Conservation (phyloP, 352 stramenopile species). For the Bremia lactucae region DNA sequence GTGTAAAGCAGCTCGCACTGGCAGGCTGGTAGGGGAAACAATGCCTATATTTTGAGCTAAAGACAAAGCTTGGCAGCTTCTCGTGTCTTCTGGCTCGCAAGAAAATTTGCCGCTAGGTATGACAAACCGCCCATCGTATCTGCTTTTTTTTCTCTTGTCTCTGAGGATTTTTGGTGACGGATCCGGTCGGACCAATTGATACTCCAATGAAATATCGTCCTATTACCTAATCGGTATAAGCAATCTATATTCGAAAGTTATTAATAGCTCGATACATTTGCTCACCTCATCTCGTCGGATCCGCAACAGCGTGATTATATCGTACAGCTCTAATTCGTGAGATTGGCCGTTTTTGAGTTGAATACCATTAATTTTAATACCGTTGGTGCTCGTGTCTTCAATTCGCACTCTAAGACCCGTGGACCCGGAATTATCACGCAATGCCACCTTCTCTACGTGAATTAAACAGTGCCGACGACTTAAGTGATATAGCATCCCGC, state of each 20-base stretch:
- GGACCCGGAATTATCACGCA: constrained; percentile 18
- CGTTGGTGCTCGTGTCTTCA: constrained; percentile 67
- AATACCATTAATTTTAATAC: constrained; percentile 44
- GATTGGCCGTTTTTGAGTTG: constrained; percentile 36
- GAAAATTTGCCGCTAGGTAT: constrained; percentile 22
- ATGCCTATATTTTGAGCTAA: constrained; percentile 7
- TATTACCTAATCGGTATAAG: constrained; percentile 7
- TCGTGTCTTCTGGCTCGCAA: constrained; percentile 11
- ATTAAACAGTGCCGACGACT: constrained; percentile 58
- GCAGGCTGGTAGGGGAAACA: neutral
- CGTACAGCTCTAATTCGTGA: constrained; percentile 35
- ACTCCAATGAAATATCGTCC: constrained; percentile 36
- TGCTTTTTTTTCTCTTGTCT: constrained; percentile 14
- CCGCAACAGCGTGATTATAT: constrained; percentile 47
- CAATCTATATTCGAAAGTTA: neutral
- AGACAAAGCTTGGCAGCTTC: constrained; percentile 9
- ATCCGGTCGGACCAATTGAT: constrained; percentile 22
- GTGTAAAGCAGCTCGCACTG: constrained; percentile 8
- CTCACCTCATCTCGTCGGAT: constrained; percentile 38
- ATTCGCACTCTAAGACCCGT: constrained; percentile 34
- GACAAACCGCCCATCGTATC: constrained; percentile 24
- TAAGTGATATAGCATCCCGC: constrained; percentile 37
- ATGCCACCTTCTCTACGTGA: constrained; percentile 30
- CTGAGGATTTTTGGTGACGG: constrained; percentile 2
- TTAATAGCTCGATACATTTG: neutral